Percentiles rank a stretch among this genome's conserved stretches.
These are phyloP conservation scores for Monsonia emarginata DNA, from an alignment of 441 rosid species.

Conservation along the genomic window DNA sequence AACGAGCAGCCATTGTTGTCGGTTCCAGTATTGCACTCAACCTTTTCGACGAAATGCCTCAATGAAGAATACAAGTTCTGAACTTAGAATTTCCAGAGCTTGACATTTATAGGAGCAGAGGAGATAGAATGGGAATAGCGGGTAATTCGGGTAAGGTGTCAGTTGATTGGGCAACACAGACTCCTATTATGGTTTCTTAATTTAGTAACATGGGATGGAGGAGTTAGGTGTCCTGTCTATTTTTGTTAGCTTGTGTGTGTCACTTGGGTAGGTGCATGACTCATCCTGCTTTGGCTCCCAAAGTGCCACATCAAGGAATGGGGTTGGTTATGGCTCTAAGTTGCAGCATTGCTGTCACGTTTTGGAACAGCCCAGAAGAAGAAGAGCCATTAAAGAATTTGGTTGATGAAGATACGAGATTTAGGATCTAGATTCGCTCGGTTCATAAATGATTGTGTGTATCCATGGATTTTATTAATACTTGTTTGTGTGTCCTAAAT, in stretches of 20 bases:
- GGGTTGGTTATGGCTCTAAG: no score
- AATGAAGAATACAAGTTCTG: background rate
- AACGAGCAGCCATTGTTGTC: slow-evolving; percentile 32
- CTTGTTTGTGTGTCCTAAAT: no score
- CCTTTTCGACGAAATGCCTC: background rate
- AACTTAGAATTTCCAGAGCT: background rate
- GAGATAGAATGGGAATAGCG: background rate
- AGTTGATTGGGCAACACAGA: background rate
- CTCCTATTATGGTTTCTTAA: background rate
- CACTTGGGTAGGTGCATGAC: background rate
- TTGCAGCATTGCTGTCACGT: no score
- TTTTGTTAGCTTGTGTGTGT: background rate
- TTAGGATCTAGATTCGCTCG: no score
- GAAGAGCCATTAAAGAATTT: no score
- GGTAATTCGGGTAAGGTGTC: background rate
- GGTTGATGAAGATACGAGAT: no score
- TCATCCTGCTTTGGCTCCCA: background rate
- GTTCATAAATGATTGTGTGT: no score
- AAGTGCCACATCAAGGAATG: background rate
- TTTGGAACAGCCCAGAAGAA: no score
- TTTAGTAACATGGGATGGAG: background rate
- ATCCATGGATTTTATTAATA: no score
- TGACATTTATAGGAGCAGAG: background rate
- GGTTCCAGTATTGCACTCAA: background rate
- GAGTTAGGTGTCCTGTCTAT: background rate